Conservation (phyloP, 129 eudicot genomes). For the Kitagawia praeruptora region DNA sequence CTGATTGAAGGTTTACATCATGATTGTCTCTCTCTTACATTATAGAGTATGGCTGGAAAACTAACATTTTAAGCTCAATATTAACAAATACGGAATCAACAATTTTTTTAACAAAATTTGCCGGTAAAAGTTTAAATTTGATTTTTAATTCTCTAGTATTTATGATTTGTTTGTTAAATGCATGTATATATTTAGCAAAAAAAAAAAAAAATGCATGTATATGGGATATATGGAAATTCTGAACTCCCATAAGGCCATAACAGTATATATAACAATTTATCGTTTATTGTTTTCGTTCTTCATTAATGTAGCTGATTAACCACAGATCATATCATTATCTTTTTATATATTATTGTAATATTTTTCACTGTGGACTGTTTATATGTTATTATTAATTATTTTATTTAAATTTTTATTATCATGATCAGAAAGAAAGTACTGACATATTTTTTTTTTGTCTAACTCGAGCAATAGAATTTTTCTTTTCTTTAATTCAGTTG, state of each 20-base stretch:
- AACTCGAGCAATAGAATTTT: background rate
- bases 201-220: too few relatives aligned
- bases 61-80: background rate
- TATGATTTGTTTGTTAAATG: background rate
- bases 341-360: too few relatives aligned
- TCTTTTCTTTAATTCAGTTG: background rate
- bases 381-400: background rate
- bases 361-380: background rate
- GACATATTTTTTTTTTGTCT: background rate
- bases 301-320: background rate
- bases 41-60: background rate
- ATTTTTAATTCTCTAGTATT: background rate
- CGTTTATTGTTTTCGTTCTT: background rate
- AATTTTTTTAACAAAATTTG: background rate
- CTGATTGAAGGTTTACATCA: background rate
- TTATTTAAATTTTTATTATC: background rate
- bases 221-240: background rate
- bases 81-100: background rate
- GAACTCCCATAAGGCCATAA: background rate
- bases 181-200: too few relatives aligned
- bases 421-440: background rate
- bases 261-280: background rate
- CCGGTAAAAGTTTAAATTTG: background rate
- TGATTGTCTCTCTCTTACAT: background rate
- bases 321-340: too few relatives aligned